Base-by-base conservation (phyloP, 371 early-diverging fungal genomes). In the Blastocladiella emersonii region DNA sequence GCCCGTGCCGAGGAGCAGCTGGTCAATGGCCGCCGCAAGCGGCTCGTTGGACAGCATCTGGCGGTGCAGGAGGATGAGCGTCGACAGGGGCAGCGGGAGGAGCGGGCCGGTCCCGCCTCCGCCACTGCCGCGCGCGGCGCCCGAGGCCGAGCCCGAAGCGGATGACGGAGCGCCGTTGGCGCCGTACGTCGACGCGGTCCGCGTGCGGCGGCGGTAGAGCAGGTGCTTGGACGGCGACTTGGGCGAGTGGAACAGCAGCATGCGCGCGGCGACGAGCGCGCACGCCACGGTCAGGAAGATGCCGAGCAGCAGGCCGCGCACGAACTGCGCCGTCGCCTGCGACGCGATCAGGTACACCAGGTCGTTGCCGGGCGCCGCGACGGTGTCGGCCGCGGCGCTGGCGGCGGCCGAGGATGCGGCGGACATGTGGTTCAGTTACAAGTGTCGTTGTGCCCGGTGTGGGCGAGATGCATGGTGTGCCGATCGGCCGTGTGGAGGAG, bases 271-370 rank as follows among this genome's bases (percentile, higher is more conserved):
- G 13, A 37, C 35, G 17, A 59, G 37, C 2, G 44, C 37, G 27
- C 8, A 8, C 3, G 17, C 59, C 12, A 59, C 37, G 27, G 44
- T 59, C 30, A 59, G 17, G 17, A 59, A 10, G 8, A 59, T 43
- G 59, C 59, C 59, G 7, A 59, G 59, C 25, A 59, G 59, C 41
- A 59, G 37, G 59, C 59, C 59, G 13, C 36, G 34, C 25, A 59
- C 43, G 21, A 59, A 59, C 59, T 59, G 59, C 19, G 41, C 43
- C 10, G 59, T 59, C 21, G 59, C 59, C 23, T 59, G 59, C 27
- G 59, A 59, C 15, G 59, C n/a, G 15, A 43, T 36, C 27, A 34
- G 25, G 59, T 43, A n/a, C 13, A 59, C 43, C 27, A 59, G 59
- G 32, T 59, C 45, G 45, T 44, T 17, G 45, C 45, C 23, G 19